Percentiles rank a stretch among this genome's conserved stretches.
Evolutionary conservation across 2,329 filamentous ascomycete genomes (phyloP).

Genomic region (Endothia cerciana): DNA sequence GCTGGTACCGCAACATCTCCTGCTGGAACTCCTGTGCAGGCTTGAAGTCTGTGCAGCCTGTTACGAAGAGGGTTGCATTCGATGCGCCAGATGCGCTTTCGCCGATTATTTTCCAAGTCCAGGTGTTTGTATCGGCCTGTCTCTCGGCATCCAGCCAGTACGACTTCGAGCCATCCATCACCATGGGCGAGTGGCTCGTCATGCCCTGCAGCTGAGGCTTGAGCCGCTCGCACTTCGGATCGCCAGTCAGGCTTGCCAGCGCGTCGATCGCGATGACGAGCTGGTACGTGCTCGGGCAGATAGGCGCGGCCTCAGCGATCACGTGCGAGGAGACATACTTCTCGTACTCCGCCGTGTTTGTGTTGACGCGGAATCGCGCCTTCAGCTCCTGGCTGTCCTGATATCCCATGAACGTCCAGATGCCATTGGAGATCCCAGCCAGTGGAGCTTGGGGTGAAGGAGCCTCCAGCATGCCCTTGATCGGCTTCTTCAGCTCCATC

Average conservation of each 20-base stretch:
- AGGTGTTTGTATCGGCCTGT: slow-evolving; percentile 24
- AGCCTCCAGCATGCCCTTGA: slow-evolving; percentile 32
- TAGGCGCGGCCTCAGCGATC: slow-evolving; percentile 43
- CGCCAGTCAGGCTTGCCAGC: slow-evolving; percentile 37
- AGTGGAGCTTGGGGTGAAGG: slow-evolving; percentile 20
- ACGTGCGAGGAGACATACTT: slow-evolving; percentile 42
- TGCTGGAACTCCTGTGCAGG: background rate
- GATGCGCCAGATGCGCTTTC: background rate
- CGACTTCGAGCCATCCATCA: slow-evolving; percentile 35
- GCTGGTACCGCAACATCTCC: slow-evolving; percentile 38
- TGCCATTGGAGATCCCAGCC: slow-evolving; percentile 21
- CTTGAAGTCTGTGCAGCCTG: background rate
- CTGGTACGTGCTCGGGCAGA: slow-evolving; percentile 45
- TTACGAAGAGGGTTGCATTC: background rate
- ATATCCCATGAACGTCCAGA: slow-evolving; percentile 30
- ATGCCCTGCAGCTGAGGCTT: slow-evolving; percentile 39
- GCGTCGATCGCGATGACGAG: slow-evolving; percentile 40
- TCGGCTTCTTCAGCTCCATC: slow-evolving; percentile 39
- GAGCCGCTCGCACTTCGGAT: slow-evolving; percentile 28
- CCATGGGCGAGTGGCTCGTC: slow-evolving; percentile 39
- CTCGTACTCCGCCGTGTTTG: slow-evolving; percentile 40
- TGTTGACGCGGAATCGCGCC: slow-evolving; percentile 48
- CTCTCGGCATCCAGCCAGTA: slow-evolving; percentile 37
- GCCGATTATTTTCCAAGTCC: slow-evolving; percentile 37
- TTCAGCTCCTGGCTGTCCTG: slow-evolving; percentile 18